These are phyloP conservation scores for Bondarzewia mesenterica DNA, from an alignment of 1,284 basidiomycete species.

Conservation along the genomic window DNA sequence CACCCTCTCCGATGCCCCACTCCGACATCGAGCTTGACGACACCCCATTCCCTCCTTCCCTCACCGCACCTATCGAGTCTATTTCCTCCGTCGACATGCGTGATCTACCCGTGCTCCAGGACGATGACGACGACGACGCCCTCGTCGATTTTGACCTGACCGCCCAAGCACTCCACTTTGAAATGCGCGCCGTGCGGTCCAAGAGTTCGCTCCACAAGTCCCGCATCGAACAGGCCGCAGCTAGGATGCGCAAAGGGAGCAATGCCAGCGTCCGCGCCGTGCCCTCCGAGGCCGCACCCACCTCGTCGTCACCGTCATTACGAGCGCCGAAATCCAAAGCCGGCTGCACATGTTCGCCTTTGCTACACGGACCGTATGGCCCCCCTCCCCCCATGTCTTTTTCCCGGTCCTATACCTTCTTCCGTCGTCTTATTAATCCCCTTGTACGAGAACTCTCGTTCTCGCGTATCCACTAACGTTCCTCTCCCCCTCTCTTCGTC, in stretches of 20 bases:
- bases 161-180: slow-evolving; percentile 22
- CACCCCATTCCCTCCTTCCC: neutral
- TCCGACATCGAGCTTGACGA: neutral
- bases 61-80: slow-evolving; percentile 17
- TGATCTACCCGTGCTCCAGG: slow-evolving; percentile 29
- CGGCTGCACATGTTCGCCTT: too few relatives aligned
- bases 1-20: slow-evolving; percentile 10
- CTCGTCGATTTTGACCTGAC: slow-evolving; percentile 1
- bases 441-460: too few relatives aligned
- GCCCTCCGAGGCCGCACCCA: neutral
- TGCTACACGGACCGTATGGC: too few relatives aligned
- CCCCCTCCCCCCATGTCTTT: too few relatives aligned
- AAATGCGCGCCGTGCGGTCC: slow-evolving; percentile 25
- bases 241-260: neutral
- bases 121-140: slow-evolving; percentile 24
- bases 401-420: too few relatives aligned
- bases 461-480: too few relatives aligned
- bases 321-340: too few relatives aligned
- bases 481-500: too few relatives aligned
- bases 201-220: slow-evolving; percentile 23
- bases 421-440: too few relatives aligned
- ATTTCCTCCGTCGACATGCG: slow-evolving; percentile 33
- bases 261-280: neutral
- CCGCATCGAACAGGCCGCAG: neutral
- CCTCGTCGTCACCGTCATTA: too few relatives aligned